Percentiles rank a stretch among this genome's conserved stretches.
These are phyloP conservation scores for Colletotrichum falcatum DNA, from an alignment of 2,329 filamentous ascomycete genomes.

Conservation along the genomic window DNA sequence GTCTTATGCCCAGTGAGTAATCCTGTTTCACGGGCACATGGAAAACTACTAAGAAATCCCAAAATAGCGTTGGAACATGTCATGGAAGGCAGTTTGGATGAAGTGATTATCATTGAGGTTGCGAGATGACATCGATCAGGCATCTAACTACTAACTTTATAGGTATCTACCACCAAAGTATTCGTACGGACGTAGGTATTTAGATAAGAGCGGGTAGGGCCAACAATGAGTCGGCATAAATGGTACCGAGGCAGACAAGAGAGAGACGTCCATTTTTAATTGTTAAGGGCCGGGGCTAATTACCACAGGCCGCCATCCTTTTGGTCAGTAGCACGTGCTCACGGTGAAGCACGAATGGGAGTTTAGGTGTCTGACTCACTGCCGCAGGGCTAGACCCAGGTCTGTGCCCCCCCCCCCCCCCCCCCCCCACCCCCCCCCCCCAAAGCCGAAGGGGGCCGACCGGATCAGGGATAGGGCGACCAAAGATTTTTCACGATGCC, in stretches of 20 bases:
- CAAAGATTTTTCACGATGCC: conserved; percentile 40
- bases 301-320: background rate
- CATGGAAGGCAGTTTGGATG: background rate
- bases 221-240: background rate
- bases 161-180: no score
- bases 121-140: no score
- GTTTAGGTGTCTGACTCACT: background rate
- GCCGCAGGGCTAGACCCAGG: background rate
- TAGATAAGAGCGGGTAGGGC: no score
- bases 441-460: background rate
- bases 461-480: conserved; percentile 29
- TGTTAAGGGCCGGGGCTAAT: background rate
- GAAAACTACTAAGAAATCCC: background rate
- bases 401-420: no score
- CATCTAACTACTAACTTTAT: no score
- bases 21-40: background rate
- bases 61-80: background rate
- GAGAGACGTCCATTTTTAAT: background rate
- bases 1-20: background rate
- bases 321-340: background rate
- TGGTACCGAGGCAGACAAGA: background rate
- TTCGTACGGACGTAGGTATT: no score
- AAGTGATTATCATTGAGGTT: background rate
- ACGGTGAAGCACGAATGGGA: background rate
- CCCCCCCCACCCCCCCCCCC: no score